phyloP scores from a whole-genome alignment of 2,329 filamentous ascomycete species.

The Fusarium buharicum region DNA sequence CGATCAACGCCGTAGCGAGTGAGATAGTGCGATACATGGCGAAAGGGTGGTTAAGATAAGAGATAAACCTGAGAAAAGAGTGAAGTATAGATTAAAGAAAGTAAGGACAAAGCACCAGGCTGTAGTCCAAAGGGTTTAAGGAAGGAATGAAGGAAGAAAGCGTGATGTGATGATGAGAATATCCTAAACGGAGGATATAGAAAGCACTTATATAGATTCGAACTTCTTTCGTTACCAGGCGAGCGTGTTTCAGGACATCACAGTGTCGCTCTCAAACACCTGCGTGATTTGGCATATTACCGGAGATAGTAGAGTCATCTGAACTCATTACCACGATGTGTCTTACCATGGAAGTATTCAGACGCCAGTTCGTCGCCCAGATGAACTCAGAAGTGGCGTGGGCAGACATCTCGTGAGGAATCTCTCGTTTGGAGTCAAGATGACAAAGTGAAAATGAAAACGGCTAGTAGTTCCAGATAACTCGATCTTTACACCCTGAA shows the following conservation, averaged over 20 bases:
- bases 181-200: neutral
- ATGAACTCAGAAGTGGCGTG: slow-evolving; percentile 32
- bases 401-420: slow-evolving; percentile 3
- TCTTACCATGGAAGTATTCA: slow-evolving; percentile 9
- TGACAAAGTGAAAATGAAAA: neutral
- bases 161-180: slow-evolving; percentile 15
- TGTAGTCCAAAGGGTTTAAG: slow-evolving; percentile 15
- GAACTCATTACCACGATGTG: neutral
- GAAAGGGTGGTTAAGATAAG: neutral
- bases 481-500: neutral
- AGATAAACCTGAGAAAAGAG: slow-evolving; percentile 1
- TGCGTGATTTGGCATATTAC: neutral
- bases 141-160: slow-evolving; percentile 1
- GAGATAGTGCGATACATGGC: slow-evolving; percentile 45
- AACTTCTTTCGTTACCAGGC: neutral
- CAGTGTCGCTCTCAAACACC: neutral
- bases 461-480: neutral
- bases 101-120: slow-evolving; percentile 32
- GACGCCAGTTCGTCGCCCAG: neutral
- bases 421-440: neutral
- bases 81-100: slow-evolving; percentile 10
- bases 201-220: slow-evolving; percentile 9
- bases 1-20: slow-evolving; percentile 42
- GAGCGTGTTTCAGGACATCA: neutral
- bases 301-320: neutral